Conservation (phyloP, 352 stramenopile genomes). For the Hyaloperonospora arabidopsidis region DNA sequence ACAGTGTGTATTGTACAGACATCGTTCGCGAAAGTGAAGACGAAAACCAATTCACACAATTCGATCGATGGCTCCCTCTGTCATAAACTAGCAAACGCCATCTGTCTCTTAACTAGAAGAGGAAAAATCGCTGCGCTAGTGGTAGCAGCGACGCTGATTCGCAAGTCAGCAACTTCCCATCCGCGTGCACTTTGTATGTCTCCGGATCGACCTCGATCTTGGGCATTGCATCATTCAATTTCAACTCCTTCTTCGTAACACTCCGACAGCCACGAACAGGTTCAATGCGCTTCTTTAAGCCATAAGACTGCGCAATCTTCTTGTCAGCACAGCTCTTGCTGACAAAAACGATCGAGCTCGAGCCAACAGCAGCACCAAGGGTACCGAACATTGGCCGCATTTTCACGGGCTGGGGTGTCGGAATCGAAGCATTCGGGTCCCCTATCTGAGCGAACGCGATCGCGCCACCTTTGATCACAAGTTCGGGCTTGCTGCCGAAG, state of each 20-base stretch:
- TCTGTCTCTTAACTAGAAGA: conserved; percentile 68
- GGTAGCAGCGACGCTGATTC: conserved; percentile 77
- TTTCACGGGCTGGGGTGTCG: conserved; percentile 92
- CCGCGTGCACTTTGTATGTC: conserved; percentile 91
- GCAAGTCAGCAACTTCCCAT: conserved; percentile 86
- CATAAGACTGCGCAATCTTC: conserved; percentile 60
- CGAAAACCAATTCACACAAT: no score
- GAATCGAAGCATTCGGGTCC: conserved; percentile 94
- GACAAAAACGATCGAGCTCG: conserved; percentile 86
- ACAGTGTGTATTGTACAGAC: background rate
- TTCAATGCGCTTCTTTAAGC: conserved; percentile 82
- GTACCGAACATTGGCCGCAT: conserved; percentile 94
- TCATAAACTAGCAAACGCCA: background rate
- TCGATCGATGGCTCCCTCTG: no score
- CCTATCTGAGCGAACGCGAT: conserved; percentile 95
- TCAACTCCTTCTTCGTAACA: conserved; percentile 94
- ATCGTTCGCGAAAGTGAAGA: background rate
- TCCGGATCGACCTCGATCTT: conserved; percentile 93
- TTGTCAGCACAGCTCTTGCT: conserved; percentile 74
- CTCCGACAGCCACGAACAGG: conserved; percentile 75
- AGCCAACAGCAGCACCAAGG: conserved; percentile 43
- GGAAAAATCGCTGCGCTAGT: conserved; percentile 90
- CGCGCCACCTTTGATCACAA: conserved; percentile 93
- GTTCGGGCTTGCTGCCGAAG: conserved; percentile 94
- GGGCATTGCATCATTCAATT: conserved; percentile 91